Evolutionary conservation across 2,329 filamentous ascomycete species (phyloP), one percentile per base, ranked within the genome.

Genomic region (Cladophialophora chaetospira): DNA sequence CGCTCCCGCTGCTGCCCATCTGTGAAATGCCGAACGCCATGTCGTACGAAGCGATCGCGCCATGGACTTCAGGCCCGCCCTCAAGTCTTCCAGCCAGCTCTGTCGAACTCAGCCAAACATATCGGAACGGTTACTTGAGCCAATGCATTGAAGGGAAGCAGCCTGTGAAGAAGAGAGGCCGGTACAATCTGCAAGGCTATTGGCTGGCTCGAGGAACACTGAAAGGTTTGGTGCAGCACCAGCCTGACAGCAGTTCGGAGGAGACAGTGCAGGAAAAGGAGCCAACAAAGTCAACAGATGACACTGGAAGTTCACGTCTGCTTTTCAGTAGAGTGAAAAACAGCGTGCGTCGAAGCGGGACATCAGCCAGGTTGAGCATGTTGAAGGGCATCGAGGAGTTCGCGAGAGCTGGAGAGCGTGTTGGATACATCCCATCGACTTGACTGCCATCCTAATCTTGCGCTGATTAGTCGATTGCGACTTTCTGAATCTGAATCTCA

Each of bases 141-240:
- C 25, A 52, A 4, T 35, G 23, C 23, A n/a, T 21, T 29, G 13
- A 17, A 11, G 21, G 17, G 8, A 19, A 45, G 40, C 19, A 4
- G 21, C 28, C 26, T 3, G 28, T 31, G 40, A 19, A 5, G 10
- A 45, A 15, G 15, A 31, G 8, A 38, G 23, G 17, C 4, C 38
- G 21, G 11, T 23, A 5, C 15, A 53, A 38, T 25, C 21, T 26
- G 26, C 38, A 45, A 45, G 50, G 40, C 21, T 38, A 44, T 15
- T 45, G 50, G 50, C 31, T 45, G n/a, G 28, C 23, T n/a, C 50
- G 31, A 26, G 26, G 50, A 10, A 53, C 50, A 26, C 17, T 53
- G 29, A 53, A 29, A 38, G 40, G 50, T n/a, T 23, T 26, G n/a
- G 36, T n/a, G n/a, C 23, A 44, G 19, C 21, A 44, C 9, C 9